Base-by-base conservation (phyloP, 345 rosid species). In the Carallia brachiata region DNA sequence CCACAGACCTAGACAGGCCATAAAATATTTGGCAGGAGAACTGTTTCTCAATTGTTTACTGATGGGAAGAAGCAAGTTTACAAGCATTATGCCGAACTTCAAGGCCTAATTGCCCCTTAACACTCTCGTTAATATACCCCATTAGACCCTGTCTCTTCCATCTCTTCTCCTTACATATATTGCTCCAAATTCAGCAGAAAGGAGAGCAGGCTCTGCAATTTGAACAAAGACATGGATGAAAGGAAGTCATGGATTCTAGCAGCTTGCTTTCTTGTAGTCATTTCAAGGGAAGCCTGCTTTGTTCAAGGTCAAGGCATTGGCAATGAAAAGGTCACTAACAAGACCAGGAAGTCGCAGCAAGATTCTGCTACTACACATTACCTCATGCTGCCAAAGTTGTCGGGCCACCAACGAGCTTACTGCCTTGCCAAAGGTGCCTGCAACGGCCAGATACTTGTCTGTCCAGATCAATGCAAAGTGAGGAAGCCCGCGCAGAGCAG, bases 401-500 rank as follows among this genome's bases (percentile, higher is more conserved):
- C 83, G 0, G 89, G 91, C 16, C 78, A 77, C 67, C 88, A 89
- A 47, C 82, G 76, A 71, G 90, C 83, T 18, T 77, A 55, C 62
- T 89, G 96, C 84, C 65, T 57, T 10, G 93, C 88, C 0, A 75
- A 85, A 68, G 90, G 96, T 47, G 70, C 76, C 31, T 89, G 96
- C 71, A 75, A 62, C 39, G 15, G 66, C 48, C 78, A 84, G 77
- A 79, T 78, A 15, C 87, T 92, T 7, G 79, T 71, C 7, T 92
- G 96, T 58, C 98, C 98, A 1, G 28, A 80, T 54, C 86, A 90
- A 55, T 92, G 96, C 75, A 83, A 91, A 0, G n/a, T 59, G 69
- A 87, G 85, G 83, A 92, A 83, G 82, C 96, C 96, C 2, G 69
- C 61, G 76, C 77, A 68, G 65, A 88, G 84, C 87, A 88, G 73